Evolutionary conservation across 2,329 filamentous ascomycete genomes (phyloP), one percentile per base, ranked within the genome.

Genomic region (Drechmeria coniospora): DNA sequence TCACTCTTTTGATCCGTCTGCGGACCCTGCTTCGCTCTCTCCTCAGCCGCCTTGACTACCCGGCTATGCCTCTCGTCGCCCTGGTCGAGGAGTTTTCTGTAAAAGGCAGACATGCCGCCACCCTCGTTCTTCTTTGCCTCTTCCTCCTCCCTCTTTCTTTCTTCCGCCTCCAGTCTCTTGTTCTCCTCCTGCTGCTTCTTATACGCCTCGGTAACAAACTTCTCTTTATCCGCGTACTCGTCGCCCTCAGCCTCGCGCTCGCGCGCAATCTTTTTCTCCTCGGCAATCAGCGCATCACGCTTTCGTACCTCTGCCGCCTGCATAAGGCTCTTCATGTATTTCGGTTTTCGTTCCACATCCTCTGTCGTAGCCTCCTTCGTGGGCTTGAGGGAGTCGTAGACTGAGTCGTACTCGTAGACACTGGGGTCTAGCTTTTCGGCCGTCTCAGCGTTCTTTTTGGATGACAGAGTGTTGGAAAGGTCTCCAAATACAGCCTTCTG

Each of bases 381-480:
- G 11, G 71, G 68, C 38, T 81, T 77, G 22, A 87, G 61, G 1
- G 76, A 78, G 41, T 87, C 80, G 54, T 83, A 86, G 14, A 82
- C 79, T 2, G 67, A 68, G 48, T 92, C 82, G 56, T 90, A 92
- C 54, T 90, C 81, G 59, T 86, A 90, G 39, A 90, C 74, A 26
- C 71, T 75, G 2, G 79, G 59, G 42, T 90, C 81, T 7, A 78
- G 46, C 33, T 70, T 63, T 35, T 73, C 61, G 2, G 79, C 79
- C 11, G 70, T 68, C 36, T 74, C 61, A 21, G 70, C 67, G 39
- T 78, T 64, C 40, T 68, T 72, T 29, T 69, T 67, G 15, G 77
- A 70, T 17, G 70, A 59, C 18, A 76, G 59, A 2, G 68, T 56
- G 41, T 70, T 69, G 3, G 79, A 79, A 2, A 82, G 63, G 43